Percentiles rank a stretch among this genome's conserved stretches.
Evolutionary conservation across 352 stramenopile genomes (phyloP).

Genomic region (Phytophthora pinifolia): DNA sequence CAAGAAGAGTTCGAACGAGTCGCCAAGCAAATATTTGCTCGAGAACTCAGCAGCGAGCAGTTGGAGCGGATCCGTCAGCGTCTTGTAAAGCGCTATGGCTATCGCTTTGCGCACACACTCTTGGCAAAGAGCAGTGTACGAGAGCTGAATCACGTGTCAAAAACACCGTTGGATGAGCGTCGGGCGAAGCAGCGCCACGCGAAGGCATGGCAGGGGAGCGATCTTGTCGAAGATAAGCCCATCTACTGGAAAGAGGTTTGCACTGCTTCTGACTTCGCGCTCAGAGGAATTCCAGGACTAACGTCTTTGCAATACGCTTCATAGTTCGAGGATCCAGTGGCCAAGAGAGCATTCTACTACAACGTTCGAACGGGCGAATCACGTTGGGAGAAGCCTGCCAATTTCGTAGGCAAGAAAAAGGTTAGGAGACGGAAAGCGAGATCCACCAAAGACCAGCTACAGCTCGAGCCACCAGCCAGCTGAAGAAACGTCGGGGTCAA

Average conservation of each 20-base stretch:
- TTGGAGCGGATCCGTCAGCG: slow-evolving; percentile 30
- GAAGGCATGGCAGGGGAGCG: slow-evolving; percentile 34
- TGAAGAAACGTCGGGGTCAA: slow-evolving; percentile 5
- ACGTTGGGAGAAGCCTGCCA: slow-evolving; percentile 51
- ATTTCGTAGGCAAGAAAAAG: slow-evolving; percentile 40
- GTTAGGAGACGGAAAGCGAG: slow-evolving; percentile 16
- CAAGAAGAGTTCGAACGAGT: slow-evolving; percentile 26
- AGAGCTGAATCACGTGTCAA: slow-evolving; percentile 23
- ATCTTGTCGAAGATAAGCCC: slow-evolving; percentile 46
- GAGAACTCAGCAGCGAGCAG: slow-evolving; percentile 17
- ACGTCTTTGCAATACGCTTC: neutral
- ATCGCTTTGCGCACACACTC: slow-evolving; percentile 51
- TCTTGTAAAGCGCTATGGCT: slow-evolving; percentile 46
- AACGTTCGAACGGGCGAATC: slow-evolving; percentile 71
- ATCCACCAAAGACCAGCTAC: neutral
- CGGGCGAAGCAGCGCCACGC: slow-evolving; percentile 37
- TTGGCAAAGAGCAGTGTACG: slow-evolving; percentile 50
- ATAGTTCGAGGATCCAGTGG: slow-evolving; percentile 48
- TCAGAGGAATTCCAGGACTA: neutral
- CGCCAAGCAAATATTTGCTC: slow-evolving; percentile 20
- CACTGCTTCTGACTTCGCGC: neutral
- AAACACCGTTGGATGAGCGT: slow-evolving; percentile 34
- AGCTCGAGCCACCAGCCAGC: neutral
- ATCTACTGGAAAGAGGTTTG: slow-evolving; percentile 73
- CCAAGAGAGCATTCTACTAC: slow-evolving; percentile 60